Base-by-base conservation (phyloP, 352 stramenopile species). In the Phytopythium montanum region DNA sequence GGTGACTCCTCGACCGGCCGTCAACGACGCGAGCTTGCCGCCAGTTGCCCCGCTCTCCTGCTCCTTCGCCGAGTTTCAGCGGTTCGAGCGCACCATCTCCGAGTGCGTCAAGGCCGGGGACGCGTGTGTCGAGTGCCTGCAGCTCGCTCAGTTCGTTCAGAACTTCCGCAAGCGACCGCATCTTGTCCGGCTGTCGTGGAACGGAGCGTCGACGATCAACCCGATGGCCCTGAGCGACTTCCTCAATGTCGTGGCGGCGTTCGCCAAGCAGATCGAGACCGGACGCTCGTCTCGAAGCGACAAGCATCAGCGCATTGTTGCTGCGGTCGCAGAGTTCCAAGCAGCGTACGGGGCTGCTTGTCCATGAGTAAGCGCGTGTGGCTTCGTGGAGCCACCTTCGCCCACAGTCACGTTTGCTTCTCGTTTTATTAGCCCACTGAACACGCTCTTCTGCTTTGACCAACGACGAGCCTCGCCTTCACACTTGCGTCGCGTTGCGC, bases 141-240 rank as follows among this genome's bases (percentile, higher is more conserved):
- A 36, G 28, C 26, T 54, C 48, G 48, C 48, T 9, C 48, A 54
- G 48, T 54, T 39, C 28, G 48, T 38, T 29, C 26, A 54, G 26
- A 54, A 28, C 48, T 54, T 55, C 31, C 49, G 31, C 31, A 44
- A 55, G 48, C 48, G 23, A 2, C 48, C 48, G 48, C 48, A 54
- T 7, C 48, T 54, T 18, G 49, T 55, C 16, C 49, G 26, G 6
- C 16, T 55, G 18, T 55, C 49, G 1, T 55, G 49, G 49, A 55
- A 55, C 49, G 49, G 49, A 5, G 29, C 16, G 19, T 55, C 49
- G 7, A 23, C 19, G 10, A n/a, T 55, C 26, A 55, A 55, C 31
- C 49, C 29, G 18, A 44, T 25, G 8, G 49, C 49, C 4, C 49
- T 55, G 8, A 14, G 34, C 19, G 49, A 55, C 19, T 55, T 44